Conservation (phyloP, 129 eudicot genomes). For the Glebionis coronaria region DNA sequence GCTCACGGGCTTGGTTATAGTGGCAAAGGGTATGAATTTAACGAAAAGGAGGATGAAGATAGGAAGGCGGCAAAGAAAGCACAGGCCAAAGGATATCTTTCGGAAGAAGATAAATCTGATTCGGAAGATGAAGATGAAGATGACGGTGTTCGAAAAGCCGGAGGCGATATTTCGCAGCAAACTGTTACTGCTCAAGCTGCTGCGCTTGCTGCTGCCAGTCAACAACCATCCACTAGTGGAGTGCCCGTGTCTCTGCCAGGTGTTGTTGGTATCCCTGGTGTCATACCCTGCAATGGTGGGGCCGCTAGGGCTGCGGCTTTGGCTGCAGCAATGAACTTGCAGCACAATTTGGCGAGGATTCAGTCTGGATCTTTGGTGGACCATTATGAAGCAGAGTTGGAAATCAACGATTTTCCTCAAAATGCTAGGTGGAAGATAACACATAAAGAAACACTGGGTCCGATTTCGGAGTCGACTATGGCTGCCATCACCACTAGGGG, state of each 20-base stretch:
- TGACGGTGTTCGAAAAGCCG: background rate
- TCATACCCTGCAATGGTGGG: conserved; percentile 27
- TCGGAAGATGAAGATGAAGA: background rate
- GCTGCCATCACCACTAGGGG: conserved; percentile 74
- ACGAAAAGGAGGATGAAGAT: conserved; percentile 1
- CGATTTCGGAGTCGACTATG: conserved; percentile 64
- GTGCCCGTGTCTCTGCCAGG: conserved; percentile 26
- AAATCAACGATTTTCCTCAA: conserved; percentile 67
- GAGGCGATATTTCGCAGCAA: conserved; percentile 5
- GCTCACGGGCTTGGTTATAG: conserved; percentile 1
- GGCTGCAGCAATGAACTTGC: conserved; percentile 65
- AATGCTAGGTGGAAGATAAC: conserved; percentile 75
- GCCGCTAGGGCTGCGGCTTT: conserved; percentile 60
- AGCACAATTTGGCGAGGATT: conserved; percentile 61
- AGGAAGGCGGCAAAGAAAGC: conserved; percentile 7
- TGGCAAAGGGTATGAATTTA: background rate
- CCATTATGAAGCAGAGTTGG: conserved; percentile 72
- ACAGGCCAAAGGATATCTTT: background rate
- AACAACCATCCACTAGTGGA: conserved; percentile 25
- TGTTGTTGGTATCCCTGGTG: too few relatives aligned
- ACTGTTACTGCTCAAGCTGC: conserved; percentile 1
- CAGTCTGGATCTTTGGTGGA: conserved; percentile 68
- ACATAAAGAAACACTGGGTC: conserved; percentile 67
- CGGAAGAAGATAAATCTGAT: conserved; percentile 2
- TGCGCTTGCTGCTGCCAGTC: too few relatives aligned